Base-by-base conservation (phyloP, 345 rosid species). In the Bruguiera parviflora region DNA sequence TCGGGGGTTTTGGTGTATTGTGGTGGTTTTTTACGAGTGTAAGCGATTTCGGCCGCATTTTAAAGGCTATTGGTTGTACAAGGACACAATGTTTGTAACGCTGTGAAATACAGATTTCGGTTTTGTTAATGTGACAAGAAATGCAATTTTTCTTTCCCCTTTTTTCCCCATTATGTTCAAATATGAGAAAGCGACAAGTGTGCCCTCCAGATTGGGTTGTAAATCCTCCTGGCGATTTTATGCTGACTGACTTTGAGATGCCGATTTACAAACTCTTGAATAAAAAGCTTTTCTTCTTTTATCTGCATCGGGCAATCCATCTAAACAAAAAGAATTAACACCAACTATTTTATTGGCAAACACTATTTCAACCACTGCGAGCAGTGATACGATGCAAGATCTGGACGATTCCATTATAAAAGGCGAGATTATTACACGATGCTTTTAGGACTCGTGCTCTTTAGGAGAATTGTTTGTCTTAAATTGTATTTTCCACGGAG, bases 1-100 rank as follows among this genome's bases (percentile, higher is more conserved):
- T 58, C 18, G 58, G 65, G 75, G 73, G 46, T 65, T 75, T 80
- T 55, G 59, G 58, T 53, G 63, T 57, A 58, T 33, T 52, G 63
- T 52, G 46, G 28, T 60, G 71, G 58, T 29, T 31, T 29, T 66
- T 59, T 31, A 15, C 25, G 62, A 18, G 60, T 69, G 31, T 67
- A 73, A 68, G 53, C 43, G 63, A 69, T 73, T 43, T 55, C 58
- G 66, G 81, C 77, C 46, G 73, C 73, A 67, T 75, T 75, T 75
- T 71, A 72, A 70, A 75, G 74, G 83, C 79, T 32, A 53, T 61
- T 68, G 61, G 75, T 71, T 77, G 78, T 72, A 61, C 35, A 37
- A 65, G 69, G 25, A 60, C 60, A 64, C 67, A 16, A 58, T 64
- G 58, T 73, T 61, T 71, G 70, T 68, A 65, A 9, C 55, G 56